A percentile compares a stretch with the other conserved stretches of the same genome.
phyloP scores from a whole-genome alignment of 139 green algal genomes.

The Prasinococcaceae sp. region DNA sequence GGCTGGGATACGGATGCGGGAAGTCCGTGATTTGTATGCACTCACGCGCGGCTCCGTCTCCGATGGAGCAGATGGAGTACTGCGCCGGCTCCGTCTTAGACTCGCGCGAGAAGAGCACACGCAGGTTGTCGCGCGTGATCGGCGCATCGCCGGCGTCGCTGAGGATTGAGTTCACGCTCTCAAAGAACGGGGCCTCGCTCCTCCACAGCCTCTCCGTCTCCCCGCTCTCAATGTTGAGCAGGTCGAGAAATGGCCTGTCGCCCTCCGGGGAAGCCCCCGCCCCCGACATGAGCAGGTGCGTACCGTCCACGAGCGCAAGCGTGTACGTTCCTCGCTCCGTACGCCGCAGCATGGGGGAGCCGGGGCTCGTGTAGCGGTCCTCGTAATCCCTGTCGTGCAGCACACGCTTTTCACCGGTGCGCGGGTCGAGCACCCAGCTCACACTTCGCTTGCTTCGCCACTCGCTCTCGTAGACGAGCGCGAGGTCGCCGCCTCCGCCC shows the following conservation, averaged over 20 bases:
- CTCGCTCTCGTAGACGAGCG: constrained; percentile 75
- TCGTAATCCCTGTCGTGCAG: constrained; percentile 47
- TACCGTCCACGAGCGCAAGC: constrained; percentile 43
- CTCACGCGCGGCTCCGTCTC: neutral
- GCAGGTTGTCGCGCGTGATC: constrained; percentile 5
- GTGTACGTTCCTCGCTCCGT: constrained; percentile 63
- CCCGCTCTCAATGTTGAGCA: constrained; percentile 49
- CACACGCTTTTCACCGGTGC: too few relatives aligned
- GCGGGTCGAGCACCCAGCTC: too few relatives aligned
- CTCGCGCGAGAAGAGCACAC: constrained; percentile 15
- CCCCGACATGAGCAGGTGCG: constrained; percentile 62
- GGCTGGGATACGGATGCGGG: constrained; percentile 84
- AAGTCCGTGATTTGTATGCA: constrained; percentile 67
- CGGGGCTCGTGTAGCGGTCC: constrained; percentile 84
- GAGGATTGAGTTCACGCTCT: constrained; percentile 54
- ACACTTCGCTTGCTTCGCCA: too few relatives aligned
- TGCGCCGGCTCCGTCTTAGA: constrained; percentile 24
- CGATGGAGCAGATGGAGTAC: constrained; percentile 19
- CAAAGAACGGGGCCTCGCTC: constrained; percentile 48
- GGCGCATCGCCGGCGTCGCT: constrained; percentile 23
- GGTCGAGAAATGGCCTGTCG: constrained; percentile 81
- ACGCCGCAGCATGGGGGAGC: constrained; percentile 50
- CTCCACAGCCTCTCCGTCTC: constrained; percentile 70
- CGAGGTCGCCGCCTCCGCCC: constrained; percentile 61
- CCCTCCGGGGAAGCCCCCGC: constrained; percentile 65